Percentiles rank a stretch among this genome's conserved stretches.
Evolutionary conservation across 176 grass and related monocot genomes (phyloP).

Genomic region (Puya raimondii): DNA sequence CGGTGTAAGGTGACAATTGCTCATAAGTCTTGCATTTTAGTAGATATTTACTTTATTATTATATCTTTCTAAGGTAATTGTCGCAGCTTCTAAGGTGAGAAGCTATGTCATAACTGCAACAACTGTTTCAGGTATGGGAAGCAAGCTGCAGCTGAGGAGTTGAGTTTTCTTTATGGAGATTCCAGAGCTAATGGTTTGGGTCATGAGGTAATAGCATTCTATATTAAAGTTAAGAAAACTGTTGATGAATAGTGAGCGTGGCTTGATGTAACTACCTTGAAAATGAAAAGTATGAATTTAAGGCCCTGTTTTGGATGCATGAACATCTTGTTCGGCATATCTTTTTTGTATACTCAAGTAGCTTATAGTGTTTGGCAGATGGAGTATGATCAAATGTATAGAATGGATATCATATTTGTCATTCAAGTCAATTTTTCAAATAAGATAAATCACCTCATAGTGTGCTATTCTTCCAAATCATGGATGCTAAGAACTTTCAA

Average conservation of each 20-base stretch:
- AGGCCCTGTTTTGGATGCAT: too few species aligned
- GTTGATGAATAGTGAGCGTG: neutral
- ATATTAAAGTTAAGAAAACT: slow-evolving; percentile 1
- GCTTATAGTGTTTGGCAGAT: neutral
- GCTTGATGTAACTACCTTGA: neutral
- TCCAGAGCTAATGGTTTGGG: slow-evolving; percentile 73
- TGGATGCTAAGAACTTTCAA: too few species aligned
- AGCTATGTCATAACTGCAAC: too few species aligned
- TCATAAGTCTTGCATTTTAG: neutral
- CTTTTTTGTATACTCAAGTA: neutral
- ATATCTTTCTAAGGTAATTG: neutral
- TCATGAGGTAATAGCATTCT: slow-evolving; percentile 52
- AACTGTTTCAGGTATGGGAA: slow-evolving; percentile 47
- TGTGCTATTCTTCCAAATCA: too few species aligned
- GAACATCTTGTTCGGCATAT: too few species aligned
- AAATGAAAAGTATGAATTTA: too few species aligned
- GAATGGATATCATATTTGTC: too few species aligned
- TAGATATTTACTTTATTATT: neutral
- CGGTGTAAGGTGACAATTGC: slow-evolving; percentile 66
- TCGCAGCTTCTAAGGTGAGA: too few species aligned
- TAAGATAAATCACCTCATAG: too few species aligned
- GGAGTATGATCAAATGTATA: too few species aligned
- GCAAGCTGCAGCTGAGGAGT: slow-evolving; percentile 53
- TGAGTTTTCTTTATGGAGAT: slow-evolving; percentile 66
- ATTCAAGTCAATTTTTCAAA: too few species aligned